Conservation (phyloP, 2,329 filamentous ascomycete genomes). For the Alternaria brassicae region DNA sequence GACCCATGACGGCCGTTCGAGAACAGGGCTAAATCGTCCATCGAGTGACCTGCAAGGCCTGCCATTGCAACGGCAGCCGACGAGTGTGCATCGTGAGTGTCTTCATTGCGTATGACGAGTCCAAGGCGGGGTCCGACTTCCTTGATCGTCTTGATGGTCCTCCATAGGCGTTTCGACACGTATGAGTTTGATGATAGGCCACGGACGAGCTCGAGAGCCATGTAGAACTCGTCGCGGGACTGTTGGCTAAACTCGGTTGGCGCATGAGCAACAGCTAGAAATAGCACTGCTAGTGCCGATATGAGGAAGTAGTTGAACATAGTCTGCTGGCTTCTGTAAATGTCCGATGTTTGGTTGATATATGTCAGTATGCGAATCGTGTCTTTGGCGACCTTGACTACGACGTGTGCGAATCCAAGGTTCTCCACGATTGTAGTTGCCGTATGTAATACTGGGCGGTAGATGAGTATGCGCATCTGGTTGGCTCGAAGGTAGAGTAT, state of each 20-base stretch:
- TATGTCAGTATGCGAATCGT: slow-evolving; percentile 75
- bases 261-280: slow-evolving; percentile 77
- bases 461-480: slow-evolving; percentile 88
- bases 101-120: slow-evolving; percentile 56
- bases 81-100: slow-evolving; percentile 64
- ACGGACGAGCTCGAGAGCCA: slow-evolving; percentile 76
- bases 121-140: slow-evolving; percentile 75
- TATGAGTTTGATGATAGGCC: slow-evolving; percentile 74
- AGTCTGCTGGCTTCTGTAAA: slow-evolving; percentile 75
- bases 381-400: slow-evolving; percentile 77
- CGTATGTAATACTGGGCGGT: slow-evolving; percentile 85
- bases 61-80: slow-evolving; percentile 71
- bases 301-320: slow-evolving; percentile 84
- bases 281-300: slow-evolving; percentile 76
- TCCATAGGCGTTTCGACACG: slow-evolving; percentile 76
- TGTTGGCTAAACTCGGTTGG: slow-evolving; percentile 72
- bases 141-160: slow-evolving; percentile 73
- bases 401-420: slow-evolving; percentile 73
- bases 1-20: slow-evolving; percentile 45
- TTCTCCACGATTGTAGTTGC: slow-evolving; percentile 83
- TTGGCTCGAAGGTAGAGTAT: slow-evolving; percentile 87
- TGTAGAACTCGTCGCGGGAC: slow-evolving; percentile 79
- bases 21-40: slow-evolving; percentile 64
- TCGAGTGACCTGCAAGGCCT: slow-evolving; percentile 67
- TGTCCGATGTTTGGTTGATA: slow-evolving; percentile 73